Percentiles rank a stretch among this genome's conserved stretches.
Conservation (phyloP, 1,284 basidiomycete genomes). For the Austropuccinia psidii region DNA sequence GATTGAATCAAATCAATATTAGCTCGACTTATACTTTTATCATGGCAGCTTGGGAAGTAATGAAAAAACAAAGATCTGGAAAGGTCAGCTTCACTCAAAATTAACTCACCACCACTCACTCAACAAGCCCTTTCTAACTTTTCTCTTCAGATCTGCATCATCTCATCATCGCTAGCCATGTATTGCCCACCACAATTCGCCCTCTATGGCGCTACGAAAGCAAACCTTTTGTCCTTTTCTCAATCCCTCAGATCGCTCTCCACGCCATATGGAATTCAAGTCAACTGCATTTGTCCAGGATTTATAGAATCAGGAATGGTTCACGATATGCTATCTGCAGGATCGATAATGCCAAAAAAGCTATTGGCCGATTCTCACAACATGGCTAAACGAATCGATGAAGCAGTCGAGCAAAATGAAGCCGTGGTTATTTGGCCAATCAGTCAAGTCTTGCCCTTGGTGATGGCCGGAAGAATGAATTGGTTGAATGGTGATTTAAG, state of each 20-base stretch:
- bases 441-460: conserved; percentile 17
- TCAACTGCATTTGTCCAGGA: conserved; percentile 31
- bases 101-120: not conserved
- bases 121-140: not conserved
- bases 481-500: conserved; percentile 21
- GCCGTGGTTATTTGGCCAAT: conserved; percentile 26
- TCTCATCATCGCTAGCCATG: conserved; percentile 12
- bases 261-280: conserved; percentile 8
- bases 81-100: conserved; percentile 18
- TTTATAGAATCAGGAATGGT: conserved; percentile 35
- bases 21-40: conserved; percentile 21
- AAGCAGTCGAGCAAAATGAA: conserved; percentile 10
- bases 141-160: conserved; percentile 25
- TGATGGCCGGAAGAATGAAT: conserved; percentile 22
- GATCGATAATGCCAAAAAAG: conserved; percentile 20
- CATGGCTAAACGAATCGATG: conserved; percentile 26
- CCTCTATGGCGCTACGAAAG: conserved; percentile 22
- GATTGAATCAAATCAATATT: conserved; percentile 23
- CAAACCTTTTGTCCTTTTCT: conserved; percentile 16
- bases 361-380: conserved; percentile 3
- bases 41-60: conserved; percentile 32
- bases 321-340: conserved; percentile 20
- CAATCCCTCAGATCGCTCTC: conserved; percentile 27
- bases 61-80: conserved; percentile 27
- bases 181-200: conserved; percentile 30